Evolutionary conservation across 352 stramenopile species (phyloP).

Genomic region (Stramenopiles sp.): DNA sequence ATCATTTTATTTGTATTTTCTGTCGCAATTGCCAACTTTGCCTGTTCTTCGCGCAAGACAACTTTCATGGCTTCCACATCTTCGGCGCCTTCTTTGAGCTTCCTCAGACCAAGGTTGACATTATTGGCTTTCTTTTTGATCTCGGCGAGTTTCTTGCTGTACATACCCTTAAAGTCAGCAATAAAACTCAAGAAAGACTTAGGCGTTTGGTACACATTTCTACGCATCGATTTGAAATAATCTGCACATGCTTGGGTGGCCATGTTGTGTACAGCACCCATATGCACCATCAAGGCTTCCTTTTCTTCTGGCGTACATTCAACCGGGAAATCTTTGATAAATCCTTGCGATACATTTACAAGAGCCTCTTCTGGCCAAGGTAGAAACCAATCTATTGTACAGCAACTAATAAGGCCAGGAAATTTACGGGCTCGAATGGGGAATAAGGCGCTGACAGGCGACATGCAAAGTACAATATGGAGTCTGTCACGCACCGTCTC

Average conservation of each 20-base stretch:
- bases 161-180: constrained; percentile 92
- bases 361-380: constrained; percentile 94
- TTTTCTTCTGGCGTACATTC: constrained; percentile 53
- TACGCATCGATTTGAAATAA: constrained; percentile 92
- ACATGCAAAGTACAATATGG: constrained; percentile 96
- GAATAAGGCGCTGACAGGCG: constrained; percentile 93
- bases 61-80: constrained; percentile 92
- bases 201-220: constrained; percentile 89
- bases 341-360: constrained; percentile 82
- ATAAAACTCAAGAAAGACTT: constrained; percentile 98
- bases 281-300: constrained; percentile 79
- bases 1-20: constrained; percentile 93
- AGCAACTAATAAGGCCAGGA: constrained; percentile 80
- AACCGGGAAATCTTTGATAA: constrained; percentile 75
- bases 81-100: constrained; percentile 86
- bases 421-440: constrained; percentile 85
- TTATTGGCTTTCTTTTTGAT: constrained; percentile 87
- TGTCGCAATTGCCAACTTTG: constrained; percentile 67
- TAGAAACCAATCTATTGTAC: constrained; percentile 98
- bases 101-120: constrained; percentile 87
- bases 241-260: constrained; percentile 90
- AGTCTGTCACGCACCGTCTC: constrained; percentile 92
- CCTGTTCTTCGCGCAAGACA: constrained; percentile 85
- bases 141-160: constrained; percentile 51
- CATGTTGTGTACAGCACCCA: constrained; percentile 92